These are phyloP conservation scores for Brettanomyces nanus DNA, from an alignment of 805 yeast species.

Conservation along the genomic window DNA sequence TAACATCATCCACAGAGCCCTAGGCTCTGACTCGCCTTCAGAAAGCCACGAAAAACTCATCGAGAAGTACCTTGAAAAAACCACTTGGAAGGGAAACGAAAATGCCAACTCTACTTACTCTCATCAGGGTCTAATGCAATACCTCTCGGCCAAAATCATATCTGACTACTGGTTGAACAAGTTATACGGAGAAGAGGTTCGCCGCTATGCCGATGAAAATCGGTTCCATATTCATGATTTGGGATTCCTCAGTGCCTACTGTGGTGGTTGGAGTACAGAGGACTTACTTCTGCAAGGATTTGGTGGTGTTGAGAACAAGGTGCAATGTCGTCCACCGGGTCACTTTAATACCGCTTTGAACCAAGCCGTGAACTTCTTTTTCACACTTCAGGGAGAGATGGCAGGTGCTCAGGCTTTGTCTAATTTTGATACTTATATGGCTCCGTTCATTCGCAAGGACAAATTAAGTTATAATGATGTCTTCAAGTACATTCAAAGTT, in stretches of 20 bases:
- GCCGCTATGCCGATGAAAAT: not conserved
- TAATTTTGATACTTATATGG: slow-evolving; percentile 1
- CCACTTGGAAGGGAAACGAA: slow-evolving; percentile 1
- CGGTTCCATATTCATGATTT: slow-evolving; percentile 3
- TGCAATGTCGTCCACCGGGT: not conserved
- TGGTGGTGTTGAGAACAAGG: slow-evolving; percentile 2
- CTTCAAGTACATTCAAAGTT: not conserved
- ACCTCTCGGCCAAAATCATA: not conserved
- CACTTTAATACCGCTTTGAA: slow-evolving; percentile 1
- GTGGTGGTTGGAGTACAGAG: slow-evolving; percentile 3
- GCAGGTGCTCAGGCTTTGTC: slow-evolving; percentile 4
- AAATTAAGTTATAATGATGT: not conserved
- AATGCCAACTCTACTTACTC: slow-evolving; percentile 3
- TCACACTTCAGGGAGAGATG: slow-evolving; percentile 3
- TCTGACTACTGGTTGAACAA: not conserved
- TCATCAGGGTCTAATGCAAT: slow-evolving; percentile 3
- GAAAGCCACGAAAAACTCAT: not conserved
- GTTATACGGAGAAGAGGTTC: not conserved
- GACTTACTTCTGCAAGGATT: slow-evolving; percentile 1
- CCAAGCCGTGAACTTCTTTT: slow-evolving; percentile 2
- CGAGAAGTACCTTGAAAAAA: not conserved
- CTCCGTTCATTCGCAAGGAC: slow-evolving; percentile 1
- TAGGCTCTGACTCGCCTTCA: not conserved
- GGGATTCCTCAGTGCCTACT: slow-evolving; percentile 1
- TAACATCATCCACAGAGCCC: not conserved